Percentiles rank a stretch among this genome's conserved stretches.
Evolutionary conservation across 306 rosid genomes (phyloP).

Genomic region (Sicyos baderoa): DNA sequence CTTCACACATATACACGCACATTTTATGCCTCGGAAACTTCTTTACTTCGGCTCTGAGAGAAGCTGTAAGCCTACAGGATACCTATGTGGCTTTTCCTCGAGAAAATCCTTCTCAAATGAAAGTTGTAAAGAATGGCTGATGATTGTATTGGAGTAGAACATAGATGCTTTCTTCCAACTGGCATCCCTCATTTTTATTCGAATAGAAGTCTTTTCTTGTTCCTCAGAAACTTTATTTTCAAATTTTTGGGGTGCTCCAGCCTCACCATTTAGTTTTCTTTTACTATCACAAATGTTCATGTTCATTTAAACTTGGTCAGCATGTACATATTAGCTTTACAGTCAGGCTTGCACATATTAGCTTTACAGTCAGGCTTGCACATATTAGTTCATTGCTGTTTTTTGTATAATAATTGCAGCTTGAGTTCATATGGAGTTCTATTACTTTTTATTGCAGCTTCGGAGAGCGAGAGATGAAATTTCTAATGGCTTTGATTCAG

Average conservation of each 20-base stretch:
- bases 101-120: conserved; percentile 1
- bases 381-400: not conserved
- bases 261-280: not conserved
- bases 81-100: conserved; percentile 1
- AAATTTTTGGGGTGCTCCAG: not conserved
- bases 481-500: conserved; percentile 41
- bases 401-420: conserved; percentile 4
- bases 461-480: conserved; percentile 37
- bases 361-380: not conserved
- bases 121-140: not conserved
- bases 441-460: conserved; percentile 37
- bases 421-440: conserved; percentile 17
- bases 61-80: not conserved
- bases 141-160: conserved; percentile 2
- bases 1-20: not conserved
- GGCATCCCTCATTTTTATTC: not conserved
- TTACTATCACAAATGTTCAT: not conserved
- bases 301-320: not conserved
- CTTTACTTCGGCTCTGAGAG: not conserved
- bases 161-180: not conserved
- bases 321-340: not conserved
- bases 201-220: not conserved
- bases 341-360: conserved; percentile 5
- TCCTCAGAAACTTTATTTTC: not conserved
- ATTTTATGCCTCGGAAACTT: not conserved